Conservation (phyloP, 345 rosid genomes). For the Pseudoturritis turrita region DNA sequence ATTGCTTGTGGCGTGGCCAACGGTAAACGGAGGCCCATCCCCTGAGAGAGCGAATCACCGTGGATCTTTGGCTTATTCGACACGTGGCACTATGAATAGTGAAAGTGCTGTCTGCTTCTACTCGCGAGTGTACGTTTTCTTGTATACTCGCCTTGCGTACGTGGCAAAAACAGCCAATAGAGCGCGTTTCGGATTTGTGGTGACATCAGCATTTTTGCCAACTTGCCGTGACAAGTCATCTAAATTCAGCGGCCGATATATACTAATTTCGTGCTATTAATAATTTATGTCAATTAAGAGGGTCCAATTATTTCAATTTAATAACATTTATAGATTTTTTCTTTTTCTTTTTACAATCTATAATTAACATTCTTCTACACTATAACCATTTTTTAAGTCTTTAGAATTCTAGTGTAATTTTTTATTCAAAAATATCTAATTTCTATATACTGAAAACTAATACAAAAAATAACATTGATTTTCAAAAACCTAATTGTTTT, state of each 20-base stretch:
- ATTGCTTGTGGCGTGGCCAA: conserved; percentile 15
- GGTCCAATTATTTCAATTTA: no score
- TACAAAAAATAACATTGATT: no score
- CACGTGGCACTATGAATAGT: background rate
- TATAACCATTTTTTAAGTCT: no score
- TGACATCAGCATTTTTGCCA: background rate
- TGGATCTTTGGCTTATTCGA: background rate
- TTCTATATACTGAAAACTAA: no score
- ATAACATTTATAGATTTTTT: no score
- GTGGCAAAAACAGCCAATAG: background rate
- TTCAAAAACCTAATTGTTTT: no score
- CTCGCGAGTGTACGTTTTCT: background rate
- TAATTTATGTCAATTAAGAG: no score
- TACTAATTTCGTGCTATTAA: no score
- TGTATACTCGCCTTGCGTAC: background rate
- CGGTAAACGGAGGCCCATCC: background rate
- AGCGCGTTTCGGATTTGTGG: background rate
- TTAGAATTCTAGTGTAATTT: no score
- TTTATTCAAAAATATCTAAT: no score
- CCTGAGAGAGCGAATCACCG: background rate
- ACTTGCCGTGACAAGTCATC: background rate
- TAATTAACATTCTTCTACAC: no score
- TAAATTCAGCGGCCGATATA: background rate
- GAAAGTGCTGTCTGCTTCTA: background rate
- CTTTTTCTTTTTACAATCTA: no score